Base-by-base conservation (phyloP, 306 rosid genomes). In the Oemleria cerasiformis region DNA sequence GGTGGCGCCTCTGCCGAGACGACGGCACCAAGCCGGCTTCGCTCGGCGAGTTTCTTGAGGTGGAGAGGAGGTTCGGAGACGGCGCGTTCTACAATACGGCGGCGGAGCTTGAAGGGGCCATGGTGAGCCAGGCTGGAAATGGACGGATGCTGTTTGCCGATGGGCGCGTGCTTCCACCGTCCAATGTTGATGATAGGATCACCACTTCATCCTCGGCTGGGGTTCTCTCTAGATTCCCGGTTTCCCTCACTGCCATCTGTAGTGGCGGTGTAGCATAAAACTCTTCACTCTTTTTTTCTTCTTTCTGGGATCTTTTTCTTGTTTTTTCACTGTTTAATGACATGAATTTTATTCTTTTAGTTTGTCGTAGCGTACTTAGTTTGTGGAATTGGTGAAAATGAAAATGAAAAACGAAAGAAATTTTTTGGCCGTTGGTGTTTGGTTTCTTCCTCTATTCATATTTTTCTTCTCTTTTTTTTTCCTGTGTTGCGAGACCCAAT, bases 1-100 rank as follows among this genome's bases (percentile, higher is more conserved):
- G 99, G 99, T 94, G 99, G 99, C 81, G 86, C 73, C 81, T 92
- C 9, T 92, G 98, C 72, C 57, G 83, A 11, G 99, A 91, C 67
- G 90, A 85, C 25, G 95, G 80, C 13, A 72, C 92, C 9, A 85
- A 75, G 63, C 92, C 97, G 69, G 81, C 95, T 1, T 91, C 97
- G 20, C 80, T 94, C 0, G 96, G 97, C 0, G 99, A 94, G 25
- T 94, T 91, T 72, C 88, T 94, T 21, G 99, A 90, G 84, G 96
- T 87, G 61, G 99, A 94, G 77, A 81, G 99, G 82, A 61, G 97
- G 76, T 85, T 79, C 72, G 96, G 97, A 3, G 99, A 94, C 74
- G 85, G 84, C 21, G 88, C 86, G 47, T 94, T 94, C 70, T 94
- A 83, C 40, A 88, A 88, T 44, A 83, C 96, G 62, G 91, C 91